These are phyloP conservation scores for Fulvia fulva DNA, from an alignment of 2,329 filamentous ascomycete genomes.

Conservation along the genomic window DNA sequence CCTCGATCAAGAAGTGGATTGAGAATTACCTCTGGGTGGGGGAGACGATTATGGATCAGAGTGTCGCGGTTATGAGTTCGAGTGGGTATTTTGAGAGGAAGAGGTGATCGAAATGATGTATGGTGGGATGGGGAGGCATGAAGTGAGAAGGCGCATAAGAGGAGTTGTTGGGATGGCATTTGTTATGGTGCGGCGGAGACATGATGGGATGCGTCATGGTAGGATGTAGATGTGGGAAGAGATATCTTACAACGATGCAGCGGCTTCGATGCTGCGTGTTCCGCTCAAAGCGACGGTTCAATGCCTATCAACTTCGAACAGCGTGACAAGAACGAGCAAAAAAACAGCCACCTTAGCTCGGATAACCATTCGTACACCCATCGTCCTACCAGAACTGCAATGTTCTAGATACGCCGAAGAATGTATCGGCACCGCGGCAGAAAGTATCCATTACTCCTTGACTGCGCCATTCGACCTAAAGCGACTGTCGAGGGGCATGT, in stretches of 20 bases:
- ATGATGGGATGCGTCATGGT: neutral
- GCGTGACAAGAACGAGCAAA: too few species aligned
- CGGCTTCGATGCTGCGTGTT: neutral
- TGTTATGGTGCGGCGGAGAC: neutral
- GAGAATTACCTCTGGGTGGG: constrained; percentile 90
- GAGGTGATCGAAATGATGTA: constrained; percentile 48
- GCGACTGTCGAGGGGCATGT: neutral
- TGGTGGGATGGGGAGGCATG: neutral
- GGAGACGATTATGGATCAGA: constrained; percentile 98
- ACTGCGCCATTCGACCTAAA: neutral
- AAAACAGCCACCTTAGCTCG: neutral
- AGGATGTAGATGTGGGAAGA: neutral
- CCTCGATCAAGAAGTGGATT: constrained; percentile 81
- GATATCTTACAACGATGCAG: neutral
- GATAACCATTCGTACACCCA: too few species aligned
- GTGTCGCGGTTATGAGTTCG: constrained; percentile 82
- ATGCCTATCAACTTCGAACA: too few species aligned
- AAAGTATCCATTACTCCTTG: neutral
- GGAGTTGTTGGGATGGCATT: neutral
- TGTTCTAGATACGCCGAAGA: too few species aligned
- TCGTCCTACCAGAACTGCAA: too few species aligned
- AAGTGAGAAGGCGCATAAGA: neutral
- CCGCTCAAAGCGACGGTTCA: too few species aligned
- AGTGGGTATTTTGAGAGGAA: constrained; percentile 89
- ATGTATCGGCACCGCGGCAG: neutral